Base-by-base conservation (phyloP, 495 filamentous ascomycete species). In the Articulospora tetracladia region DNA sequence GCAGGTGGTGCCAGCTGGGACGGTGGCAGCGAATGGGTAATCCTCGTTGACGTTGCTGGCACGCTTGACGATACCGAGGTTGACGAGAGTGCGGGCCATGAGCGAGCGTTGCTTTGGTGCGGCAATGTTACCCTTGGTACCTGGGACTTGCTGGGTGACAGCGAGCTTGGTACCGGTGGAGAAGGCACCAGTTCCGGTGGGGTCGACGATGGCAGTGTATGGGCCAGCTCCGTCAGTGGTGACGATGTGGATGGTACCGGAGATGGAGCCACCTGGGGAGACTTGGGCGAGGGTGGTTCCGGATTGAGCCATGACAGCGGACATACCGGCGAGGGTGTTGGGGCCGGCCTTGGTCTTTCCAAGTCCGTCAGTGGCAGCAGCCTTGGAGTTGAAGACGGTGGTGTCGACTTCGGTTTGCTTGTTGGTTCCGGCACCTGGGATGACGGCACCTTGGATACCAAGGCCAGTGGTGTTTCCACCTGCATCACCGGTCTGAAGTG, bases 191-290 rank as follows among this genome's bases (percentile, higher is more conserved):
- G 69, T 73, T 20, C 64, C 73, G 11, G 72, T 73, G 4, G 69
- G 60, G 64, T 76, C 73, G 44, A 74, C 30, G 27, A 73, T 61
- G 50, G 72, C 72, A n/a, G 67, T 66, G 61, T 70, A 66, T 30
- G 73, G 73, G 26, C 73, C 73, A 25, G 72, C 72, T 50, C 72
- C 73, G 53, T 74, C 73, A 58, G 69, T 66, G 49, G 72, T 76
- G 48, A 76, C 72, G 59, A 74, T 71, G 67, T 72, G 72, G 34
- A 66, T 65, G n/a, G 67, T 69, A 46, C 70, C 72, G 34, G 66
- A 61, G 57, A 76, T 54, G 36, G 63, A 63, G 62, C 73, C 73
- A 47, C 69, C 69, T 8, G 50, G 13, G 24, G 66, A 69, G 24
- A 76, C 66, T 57, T 76, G 73, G 39, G 73, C 70, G 25, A 76